Evolutionary conservation across 164 flowering plant genomes (phyloP), one percentile per base, ranked within the genome.

Genomic region (Warburgia ugandensis): DNA sequence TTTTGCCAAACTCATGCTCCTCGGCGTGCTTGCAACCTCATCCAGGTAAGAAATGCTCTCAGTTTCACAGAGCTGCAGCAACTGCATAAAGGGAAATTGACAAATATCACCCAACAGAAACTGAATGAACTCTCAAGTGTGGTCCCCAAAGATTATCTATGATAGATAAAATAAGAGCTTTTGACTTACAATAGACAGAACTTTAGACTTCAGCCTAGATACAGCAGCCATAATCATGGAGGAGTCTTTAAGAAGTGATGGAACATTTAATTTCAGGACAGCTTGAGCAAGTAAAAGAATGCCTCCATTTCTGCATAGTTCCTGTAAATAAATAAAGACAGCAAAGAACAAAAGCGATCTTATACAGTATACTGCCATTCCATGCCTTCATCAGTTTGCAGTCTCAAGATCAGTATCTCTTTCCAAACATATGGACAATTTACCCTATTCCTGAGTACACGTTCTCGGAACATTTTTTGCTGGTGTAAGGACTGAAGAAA

Each of bases 11-110:
- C 69, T 72, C 73, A 79, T 60, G 74, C 83, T 81, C 62, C 65
- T 54, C 16, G 89, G 77, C 29, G 76, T 66, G 59, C 80, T 75
- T 50, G 94, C 81, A 70, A 83, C 97, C 72, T 89, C 99, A 59
- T 94, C 99, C 67, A 94, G 72, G 72, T 78, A 94, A 56, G 99
- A 89, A 44, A 83, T 68, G 71, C 78, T 89, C 62, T 94, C 99
- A 23, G 86, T 82, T 70, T 94, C 97, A 72, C 97, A 89, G 32
- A 94, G 81, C 62, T 72, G 77, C 81, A 84, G 62, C 51, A 94
- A 73, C 99, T 94, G 84, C 73, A 82, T 35, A 57, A 60, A 59
- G 31, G n/a, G 40, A 23, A 47, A n/a, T n/a, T n/a, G n/a, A n/a
- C n/a, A n/a, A n/a, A n/a, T n/a, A n/a, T n/a, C n/a, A n/a, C n/a